Evolutionary conservation across 1,139 yeast genomes (phyloP).

Genomic region (Saccharomyces hybrid): DNA sequence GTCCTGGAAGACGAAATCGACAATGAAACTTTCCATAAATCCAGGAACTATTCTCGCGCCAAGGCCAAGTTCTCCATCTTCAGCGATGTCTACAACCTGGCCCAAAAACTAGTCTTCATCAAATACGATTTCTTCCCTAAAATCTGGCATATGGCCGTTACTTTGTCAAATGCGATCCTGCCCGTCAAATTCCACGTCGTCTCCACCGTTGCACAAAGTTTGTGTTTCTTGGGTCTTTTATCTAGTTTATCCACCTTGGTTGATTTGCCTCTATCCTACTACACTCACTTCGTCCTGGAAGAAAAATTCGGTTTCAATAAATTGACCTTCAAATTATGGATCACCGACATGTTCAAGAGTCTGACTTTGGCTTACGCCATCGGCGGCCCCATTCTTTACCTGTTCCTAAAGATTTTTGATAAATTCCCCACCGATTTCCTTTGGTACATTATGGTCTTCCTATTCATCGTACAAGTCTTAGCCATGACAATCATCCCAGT

Average conservation of each 20-base stretch:
- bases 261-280: slow-evolving; percentile 63
- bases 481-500: slow-evolving; percentile 72
- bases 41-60: slow-evolving; percentile 77
- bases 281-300: slow-evolving; percentile 78
- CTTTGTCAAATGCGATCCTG: slow-evolving; percentile 39
- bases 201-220: slow-evolving; percentile 59
- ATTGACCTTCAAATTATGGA: slow-evolving; percentile 62
- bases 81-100: slow-evolving; percentile 43
- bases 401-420: slow-evolving; percentile 72
- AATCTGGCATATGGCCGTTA: slow-evolving; percentile 45
- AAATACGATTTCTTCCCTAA: slow-evolving; percentile 60
- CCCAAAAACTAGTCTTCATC: slow-evolving; percentile 52
- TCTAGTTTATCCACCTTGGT: slow-evolving; percentile 44
- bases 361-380: slow-evolving; percentile 46
- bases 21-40: slow-evolving; percentile 64
- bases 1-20: slow-evolving; percentile 59
- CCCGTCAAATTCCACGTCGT: slow-evolving; percentile 33
- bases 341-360: slow-evolving; percentile 61
- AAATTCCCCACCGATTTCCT: slow-evolving; percentile 74
- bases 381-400: slow-evolving; percentile 68
- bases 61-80: slow-evolving; percentile 66
- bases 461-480: slow-evolving; percentile 62
- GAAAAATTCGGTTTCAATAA: slow-evolving; percentile 92
- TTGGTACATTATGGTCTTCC: slow-evolving; percentile 65
- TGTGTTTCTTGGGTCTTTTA: slow-evolving; percentile 51